Conservation (phyloP, 148 eudicot genomes). For the Nyssa sinensis region DNA sequence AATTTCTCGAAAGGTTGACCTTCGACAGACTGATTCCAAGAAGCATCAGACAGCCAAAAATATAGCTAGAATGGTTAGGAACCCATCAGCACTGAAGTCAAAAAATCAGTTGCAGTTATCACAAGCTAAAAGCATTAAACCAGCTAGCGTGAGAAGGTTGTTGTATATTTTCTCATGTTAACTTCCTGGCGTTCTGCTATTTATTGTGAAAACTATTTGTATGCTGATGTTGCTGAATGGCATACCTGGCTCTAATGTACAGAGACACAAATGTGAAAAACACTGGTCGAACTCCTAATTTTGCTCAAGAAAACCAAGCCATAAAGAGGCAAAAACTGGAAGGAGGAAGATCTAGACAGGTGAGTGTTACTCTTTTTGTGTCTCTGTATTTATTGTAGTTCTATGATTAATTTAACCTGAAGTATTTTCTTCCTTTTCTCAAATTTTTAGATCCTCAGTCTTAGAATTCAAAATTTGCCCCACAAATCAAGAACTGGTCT, state of each 20-base stretch:
- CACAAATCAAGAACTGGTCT: constrained; percentile 68
- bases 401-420: background rate
- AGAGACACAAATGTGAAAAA: constrained; percentile 46
- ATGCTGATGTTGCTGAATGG: background rate
- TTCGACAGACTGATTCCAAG: constrained; percentile 31
- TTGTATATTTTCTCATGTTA: background rate
- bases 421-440: background rate
- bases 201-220: background rate
- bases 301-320: constrained; percentile 89
- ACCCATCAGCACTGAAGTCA: constrained; percentile 64
- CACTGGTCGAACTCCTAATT: constrained; percentile 52
- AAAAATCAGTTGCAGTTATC: constrained; percentile 42
- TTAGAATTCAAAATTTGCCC: constrained; percentile 62
- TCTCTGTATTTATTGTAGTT: background rate
- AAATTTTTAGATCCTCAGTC: constrained; percentile 57
- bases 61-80: constrained; percentile 58
- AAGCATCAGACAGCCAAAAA: constrained; percentile 59
- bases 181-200: background rate
- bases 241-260: background rate
- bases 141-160: constrained; percentile 57
- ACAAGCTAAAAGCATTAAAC: constrained; percentile 58
- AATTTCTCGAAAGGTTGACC: constrained; percentile 29
- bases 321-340: constrained; percentile 90
- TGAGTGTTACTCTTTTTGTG: constrained; percentile 21
- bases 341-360: constrained; percentile 75